Conservation (phyloP, 257 asterid species). For the Euphrasia confusa region DNA sequence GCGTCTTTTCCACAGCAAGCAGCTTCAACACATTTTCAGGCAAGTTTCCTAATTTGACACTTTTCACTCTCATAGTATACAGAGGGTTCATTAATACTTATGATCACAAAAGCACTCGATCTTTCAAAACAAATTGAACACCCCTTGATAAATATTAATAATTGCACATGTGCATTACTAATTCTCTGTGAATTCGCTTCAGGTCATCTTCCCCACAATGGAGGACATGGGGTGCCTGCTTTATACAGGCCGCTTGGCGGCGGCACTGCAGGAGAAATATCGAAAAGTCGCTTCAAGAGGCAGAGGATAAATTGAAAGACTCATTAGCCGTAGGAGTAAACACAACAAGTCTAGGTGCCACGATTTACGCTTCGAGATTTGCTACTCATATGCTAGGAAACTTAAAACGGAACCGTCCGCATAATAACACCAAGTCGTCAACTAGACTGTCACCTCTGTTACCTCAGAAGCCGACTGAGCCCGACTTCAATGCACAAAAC, state of each 20-base stretch:
- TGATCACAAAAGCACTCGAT: too few relatives aligned
- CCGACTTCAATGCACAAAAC: slow-evolving; percentile 37
- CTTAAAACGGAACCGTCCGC: not conserved
- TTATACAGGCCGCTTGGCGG: slow-evolving; percentile 71
- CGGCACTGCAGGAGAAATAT: slow-evolving; percentile 45
- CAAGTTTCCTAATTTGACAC: too few relatives aligned
- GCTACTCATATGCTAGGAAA: slow-evolving; percentile 42
- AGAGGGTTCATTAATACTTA: too few relatives aligned
- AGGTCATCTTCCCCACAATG: slow-evolving; percentile 58
- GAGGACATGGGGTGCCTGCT: slow-evolving; percentile 72
- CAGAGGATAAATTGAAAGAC: slow-evolving; percentile 37
- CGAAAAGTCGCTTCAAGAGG: slow-evolving; percentile 35
- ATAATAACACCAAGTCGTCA: not conserved
- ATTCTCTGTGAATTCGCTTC: not conserved
- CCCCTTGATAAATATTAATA: too few relatives aligned
- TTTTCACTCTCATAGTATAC: too few relatives aligned
- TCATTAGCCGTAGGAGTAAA: slow-evolving; percentile 16
- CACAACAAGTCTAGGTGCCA: slow-evolving; percentile 36
- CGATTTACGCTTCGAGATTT: slow-evolving; percentile 51
- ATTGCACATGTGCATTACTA: too few relatives aligned
- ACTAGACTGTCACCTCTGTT: slow-evolving; percentile 32
- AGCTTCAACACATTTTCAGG: slow-evolving; percentile 35
- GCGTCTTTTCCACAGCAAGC: slow-evolving; percentile 40
- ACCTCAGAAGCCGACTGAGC: slow-evolving; percentile 67
- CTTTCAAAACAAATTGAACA: too few relatives aligned